Percentiles rank a stretch among this genome's conserved stretches.
These are phyloP conservation scores for Westerdykella ornata DNA, from an alignment of 2,329 filamentous ascomycete species.

Conservation along the genomic window DNA sequence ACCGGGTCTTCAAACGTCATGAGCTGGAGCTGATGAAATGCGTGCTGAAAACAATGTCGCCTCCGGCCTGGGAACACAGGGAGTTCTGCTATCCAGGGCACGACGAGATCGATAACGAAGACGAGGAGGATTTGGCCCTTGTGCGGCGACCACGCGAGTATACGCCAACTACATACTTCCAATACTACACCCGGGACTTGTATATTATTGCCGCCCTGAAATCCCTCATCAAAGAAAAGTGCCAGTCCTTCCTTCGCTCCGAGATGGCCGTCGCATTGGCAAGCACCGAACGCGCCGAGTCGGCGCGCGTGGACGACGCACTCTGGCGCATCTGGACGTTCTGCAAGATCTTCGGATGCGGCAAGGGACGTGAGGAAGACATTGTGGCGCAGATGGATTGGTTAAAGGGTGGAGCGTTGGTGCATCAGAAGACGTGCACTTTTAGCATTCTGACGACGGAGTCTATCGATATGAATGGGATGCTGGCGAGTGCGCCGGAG, in stretches of 20 bases:
- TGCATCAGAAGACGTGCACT: slow-evolving; percentile 42
- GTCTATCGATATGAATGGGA: slow-evolving; percentile 47
- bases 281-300: slow-evolving; percentile 41
- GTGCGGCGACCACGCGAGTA: slow-evolving; percentile 48
- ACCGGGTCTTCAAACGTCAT: slow-evolving; percentile 51
- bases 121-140: slow-evolving; percentile 37
- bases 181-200: slow-evolving; percentile 48
- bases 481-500: slow-evolving; percentile 50
- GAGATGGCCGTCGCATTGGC: slow-evolving; percentile 51
- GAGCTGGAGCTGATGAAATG: slow-evolving; percentile 50
- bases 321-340: slow-evolving; percentile 63
- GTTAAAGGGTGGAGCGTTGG: slow-evolving; percentile 52
- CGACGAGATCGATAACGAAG: slow-evolving; percentile 29
- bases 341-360: slow-evolving; percentile 56
- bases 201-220: slow-evolving; percentile 51
- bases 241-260: slow-evolving; percentile 50
- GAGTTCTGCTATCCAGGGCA: slow-evolving; percentile 51
- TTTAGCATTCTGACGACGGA: slow-evolving; percentile 46
- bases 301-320: slow-evolving; percentile 53
- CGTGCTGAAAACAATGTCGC: slow-evolving; percentile 48
- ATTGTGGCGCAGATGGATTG: slow-evolving; percentile 56
- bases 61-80: slow-evolving; percentile 55
- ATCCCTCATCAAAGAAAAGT: slow-evolving; percentile 48
- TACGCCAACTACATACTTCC: slow-evolving; percentile 48
- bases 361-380: slow-evolving; percentile 53